phyloP scores from a whole-genome alignment of 1,284 basidiomycete species.

The Heimioporus punctisporus region DNA sequence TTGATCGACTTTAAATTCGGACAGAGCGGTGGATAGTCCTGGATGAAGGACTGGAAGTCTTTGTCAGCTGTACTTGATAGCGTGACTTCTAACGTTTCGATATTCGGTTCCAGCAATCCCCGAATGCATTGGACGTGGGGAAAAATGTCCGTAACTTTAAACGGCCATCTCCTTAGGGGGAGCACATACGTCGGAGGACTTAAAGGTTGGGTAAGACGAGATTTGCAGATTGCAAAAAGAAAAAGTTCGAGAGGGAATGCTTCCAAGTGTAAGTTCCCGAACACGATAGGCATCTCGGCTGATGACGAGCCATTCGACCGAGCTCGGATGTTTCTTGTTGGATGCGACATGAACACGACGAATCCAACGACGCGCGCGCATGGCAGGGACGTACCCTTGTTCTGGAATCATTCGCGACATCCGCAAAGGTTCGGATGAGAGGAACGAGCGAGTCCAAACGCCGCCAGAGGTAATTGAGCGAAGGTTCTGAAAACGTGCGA shows the following conservation, averaged over 20 bases:
- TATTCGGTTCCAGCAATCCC: neutral
- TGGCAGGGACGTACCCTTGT: neutral
- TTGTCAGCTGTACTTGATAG: too few relatives aligned
- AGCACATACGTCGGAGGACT: neutral
- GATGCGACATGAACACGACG: too few relatives aligned
- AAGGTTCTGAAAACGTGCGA: too few relatives aligned
- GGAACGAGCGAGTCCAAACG: neutral
- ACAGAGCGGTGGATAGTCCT: neutral
- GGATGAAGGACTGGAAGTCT: too few relatives aligned
- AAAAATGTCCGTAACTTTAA: too few relatives aligned
- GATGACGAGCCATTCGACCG: neutral
- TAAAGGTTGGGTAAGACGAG: neutral
- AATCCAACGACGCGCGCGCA: too few relatives aligned
- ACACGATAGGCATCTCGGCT: neutral
- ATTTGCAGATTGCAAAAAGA: too few relatives aligned
- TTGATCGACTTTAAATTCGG: neutral
- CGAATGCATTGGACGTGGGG: too few relatives aligned
- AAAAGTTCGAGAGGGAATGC: neutral
- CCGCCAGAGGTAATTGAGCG: too few relatives aligned
- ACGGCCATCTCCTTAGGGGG: too few relatives aligned
- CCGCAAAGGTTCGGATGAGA: neutral
- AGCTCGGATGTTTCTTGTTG: neutral
- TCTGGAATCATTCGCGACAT: too few relatives aligned
- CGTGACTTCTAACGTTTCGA: neutral
- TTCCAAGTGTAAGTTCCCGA: neutral